Base-by-base conservation (phyloP, 139 green algal species). In the Micromonas pusilla region DNA sequence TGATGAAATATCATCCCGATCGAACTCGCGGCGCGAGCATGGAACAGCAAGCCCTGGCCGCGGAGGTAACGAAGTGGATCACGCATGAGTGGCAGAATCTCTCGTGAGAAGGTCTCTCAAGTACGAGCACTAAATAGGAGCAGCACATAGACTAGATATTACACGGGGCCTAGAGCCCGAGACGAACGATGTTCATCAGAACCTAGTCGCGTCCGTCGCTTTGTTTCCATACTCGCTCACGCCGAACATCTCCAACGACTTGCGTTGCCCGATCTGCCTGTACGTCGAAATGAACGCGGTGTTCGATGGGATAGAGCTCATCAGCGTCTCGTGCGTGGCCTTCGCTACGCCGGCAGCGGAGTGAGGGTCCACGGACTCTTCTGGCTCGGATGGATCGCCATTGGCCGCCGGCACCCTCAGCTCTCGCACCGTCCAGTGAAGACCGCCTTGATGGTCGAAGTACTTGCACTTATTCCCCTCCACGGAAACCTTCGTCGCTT, bases 1-100 rank as follows among this genome's bases (percentile, higher is more conserved):
- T 75, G 68, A 23, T 75, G 2, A 75, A 75, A 34, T 75, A 37
- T 39, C 68, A 75, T 75, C 68, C 68, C 6, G 68, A 75, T 26
- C 68, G 68, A 4, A 26, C 37, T 3, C 68, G 37, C 4, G 19
- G 28, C 19, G 53, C 60, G 36, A 63, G 34, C 36, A 62, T 21
- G 25, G 23, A 39, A 9, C 34, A 75, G 2, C 68, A 23, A 6
- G 37, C 26, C 3, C 38, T 75, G 1, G 68, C 68, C 9, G 37
- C 21, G 2, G 68, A 75, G 37, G 68, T 75, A 13, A 75, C 68
- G 1, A 75, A 75, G 30, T 75, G 37, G 9, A 63, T 75, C 68
- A 75, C 68, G 3, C 68, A 75, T 20, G 68, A 34, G 23, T 75
- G 68, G 68, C 28, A 32, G 28, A 32, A 70, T 32, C 31, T 70